phyloP scores from a whole-genome alignment of 2,329 filamentous ascomycete genomes.

The Fusarium coicis region DNA sequence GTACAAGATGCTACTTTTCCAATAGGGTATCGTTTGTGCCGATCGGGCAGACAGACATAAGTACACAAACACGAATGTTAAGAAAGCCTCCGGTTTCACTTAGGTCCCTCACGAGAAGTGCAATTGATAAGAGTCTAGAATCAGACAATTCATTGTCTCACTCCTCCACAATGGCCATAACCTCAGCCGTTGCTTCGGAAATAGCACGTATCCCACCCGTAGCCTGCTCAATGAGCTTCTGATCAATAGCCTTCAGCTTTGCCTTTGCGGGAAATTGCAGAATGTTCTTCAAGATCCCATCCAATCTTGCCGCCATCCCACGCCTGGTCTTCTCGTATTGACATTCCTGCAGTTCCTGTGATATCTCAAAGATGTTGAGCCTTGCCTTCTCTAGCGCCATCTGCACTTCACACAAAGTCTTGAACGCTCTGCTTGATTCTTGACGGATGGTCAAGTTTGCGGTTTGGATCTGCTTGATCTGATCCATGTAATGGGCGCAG shows the following conservation, averaged over 20 bases:
- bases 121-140: neutral
- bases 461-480: neutral
- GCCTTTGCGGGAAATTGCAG: neutral
- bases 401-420: neutral
- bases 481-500: neutral
- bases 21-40: neutral
- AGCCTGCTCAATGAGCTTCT: neutral
- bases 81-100: neutral
- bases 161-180: neutral
- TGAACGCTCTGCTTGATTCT: neutral
- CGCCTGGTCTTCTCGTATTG: neutral
- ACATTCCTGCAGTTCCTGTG: neutral
- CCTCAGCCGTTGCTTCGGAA: neutral
- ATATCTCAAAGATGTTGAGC: neutral
- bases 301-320: neutral
- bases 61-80: neutral
- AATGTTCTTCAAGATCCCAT: neutral
- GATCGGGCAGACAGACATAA: neutral
- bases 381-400: neutral
- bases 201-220: neutral
- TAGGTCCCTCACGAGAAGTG: neutral
- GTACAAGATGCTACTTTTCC: neutral
- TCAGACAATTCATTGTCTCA: neutral
- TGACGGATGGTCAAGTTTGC: neutral
- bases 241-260: neutral